A percentile compares a stretch with the other conserved stretches of the same genome.
phyloP scores from a whole-genome alignment of 208 protist genomes.

The Acanthamoeba divionensis region DNA sequence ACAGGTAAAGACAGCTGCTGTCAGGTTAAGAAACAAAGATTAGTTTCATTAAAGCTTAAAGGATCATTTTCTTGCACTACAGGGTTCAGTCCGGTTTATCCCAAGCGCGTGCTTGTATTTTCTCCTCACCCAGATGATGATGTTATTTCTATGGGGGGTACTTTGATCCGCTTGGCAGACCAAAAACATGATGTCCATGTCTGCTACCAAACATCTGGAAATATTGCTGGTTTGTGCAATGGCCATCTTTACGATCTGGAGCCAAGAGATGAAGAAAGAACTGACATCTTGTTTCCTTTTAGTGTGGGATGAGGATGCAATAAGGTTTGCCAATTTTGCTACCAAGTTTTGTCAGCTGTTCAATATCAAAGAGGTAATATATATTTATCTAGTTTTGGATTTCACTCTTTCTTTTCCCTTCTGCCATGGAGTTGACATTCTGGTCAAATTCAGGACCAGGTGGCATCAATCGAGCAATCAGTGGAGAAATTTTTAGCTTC shows the following conservation, averaged over 20 bases:
- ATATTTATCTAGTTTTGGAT: neutral
- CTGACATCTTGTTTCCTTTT: constrained; percentile 61
- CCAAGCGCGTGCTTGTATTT: constrained; percentile 75
- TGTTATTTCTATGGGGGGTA: constrained; percentile 80
- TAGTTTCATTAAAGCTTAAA: neutral
- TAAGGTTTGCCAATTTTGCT: constrained; percentile 59
- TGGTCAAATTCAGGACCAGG: neutral
- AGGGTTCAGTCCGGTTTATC: neutral
- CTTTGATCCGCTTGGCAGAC: constrained; percentile 63
- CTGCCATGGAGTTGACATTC: neutral
- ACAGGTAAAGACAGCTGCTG: neutral
- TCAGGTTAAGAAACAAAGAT: neutral
- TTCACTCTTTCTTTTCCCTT: neutral
- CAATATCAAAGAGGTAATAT: neutral
- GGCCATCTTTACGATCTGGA: too few species aligned
- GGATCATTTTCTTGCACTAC: neutral
- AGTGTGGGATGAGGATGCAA: constrained; percentile 68
- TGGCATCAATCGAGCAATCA: neutral
- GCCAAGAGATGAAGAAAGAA: too few species aligned
- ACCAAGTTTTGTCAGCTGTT: constrained; percentile 53
- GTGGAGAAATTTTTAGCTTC: constrained; percentile 24
- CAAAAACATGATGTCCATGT: constrained; percentile 67
- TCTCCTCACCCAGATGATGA: constrained; percentile 83
- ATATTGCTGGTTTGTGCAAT: constrained; percentile 50
- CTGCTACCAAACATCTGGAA: constrained; percentile 55